phyloP scores from a whole-genome alignment of 1,284 basidiomycete genomes.

The Mrakiaceae sp. region DNA sequence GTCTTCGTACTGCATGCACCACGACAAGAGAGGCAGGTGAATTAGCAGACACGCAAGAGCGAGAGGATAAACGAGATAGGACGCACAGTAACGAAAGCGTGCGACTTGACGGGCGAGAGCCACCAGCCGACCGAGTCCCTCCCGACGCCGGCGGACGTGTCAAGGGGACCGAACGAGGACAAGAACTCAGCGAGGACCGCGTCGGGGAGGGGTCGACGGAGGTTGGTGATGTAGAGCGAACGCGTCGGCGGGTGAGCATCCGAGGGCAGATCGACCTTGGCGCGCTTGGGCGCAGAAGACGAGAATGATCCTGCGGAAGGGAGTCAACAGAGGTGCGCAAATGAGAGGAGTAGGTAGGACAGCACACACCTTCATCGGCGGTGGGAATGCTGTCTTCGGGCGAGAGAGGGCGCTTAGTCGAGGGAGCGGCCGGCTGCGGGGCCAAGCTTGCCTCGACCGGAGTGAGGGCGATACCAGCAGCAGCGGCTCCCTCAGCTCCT shows the following conservation, averaged over 20 bases:
- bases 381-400: background rate
- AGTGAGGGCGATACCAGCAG: background rate
- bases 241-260: slow-evolving; percentile 28
- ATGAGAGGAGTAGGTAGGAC: background rate
- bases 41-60: no score
- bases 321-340: background rate
- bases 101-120: slow-evolving; percentile 32
- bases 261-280: slow-evolving; percentile 2
- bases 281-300: background rate
- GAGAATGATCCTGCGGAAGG: background rate
- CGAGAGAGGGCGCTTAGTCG: background rate
- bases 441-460: background rate
- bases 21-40: background rate
- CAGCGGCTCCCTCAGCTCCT: background rate
- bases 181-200: slow-evolving; percentile 19
- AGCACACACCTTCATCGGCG: background rate
- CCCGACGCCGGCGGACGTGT: slow-evolving; percentile 17
- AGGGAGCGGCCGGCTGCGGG: background rate
- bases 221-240: slow-evolving; percentile 32
- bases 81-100: slow-evolving; percentile 26
- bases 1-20: background rate
- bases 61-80: background rate
- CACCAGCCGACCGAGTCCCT: slow-evolving; percentile 23
- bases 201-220: slow-evolving; percentile 30
- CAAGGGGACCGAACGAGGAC: slow-evolving; percentile 17